Evolutionary conservation across 495 filamentous ascomycete genomes (phyloP).

Genomic region (Penicillium robsamsonii): DNA sequence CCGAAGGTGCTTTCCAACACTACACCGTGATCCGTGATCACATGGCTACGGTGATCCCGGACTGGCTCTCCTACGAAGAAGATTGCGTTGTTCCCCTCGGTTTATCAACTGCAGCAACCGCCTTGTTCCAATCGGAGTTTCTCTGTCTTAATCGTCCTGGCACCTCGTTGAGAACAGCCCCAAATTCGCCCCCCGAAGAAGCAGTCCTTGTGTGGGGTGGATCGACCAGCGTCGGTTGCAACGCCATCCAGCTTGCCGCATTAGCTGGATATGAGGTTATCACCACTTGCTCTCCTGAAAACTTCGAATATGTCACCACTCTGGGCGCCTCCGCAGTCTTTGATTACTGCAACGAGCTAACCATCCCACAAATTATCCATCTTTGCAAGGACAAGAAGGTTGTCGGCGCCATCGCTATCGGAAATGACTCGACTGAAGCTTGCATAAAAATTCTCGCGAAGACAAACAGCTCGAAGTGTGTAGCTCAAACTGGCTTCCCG

Average conservation of each 20-base stretch:
- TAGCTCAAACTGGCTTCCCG: conserved; percentile 16
- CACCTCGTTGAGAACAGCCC: conserved; percentile 10
- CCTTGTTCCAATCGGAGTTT: conserved; percentile 48
- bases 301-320: conserved; percentile 49
- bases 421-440: conserved; percentile 4
- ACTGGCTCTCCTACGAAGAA: conserved; percentile 32
- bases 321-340: conserved; percentile 58
- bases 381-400: conserved; percentile 9
- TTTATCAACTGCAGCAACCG: conserved; percentile 51
- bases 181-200: conserved; percentile 34
- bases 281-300: conserved; percentile 51
- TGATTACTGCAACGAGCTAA: conserved; percentile 50
- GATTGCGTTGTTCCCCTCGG: conserved; percentile 48
- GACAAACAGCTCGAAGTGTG: conserved; percentile 8
- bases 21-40: conserved; percentile 35
- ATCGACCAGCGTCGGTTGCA: conserved; percentile 55
- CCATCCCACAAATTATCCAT: conserved; percentile 28
- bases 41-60: conserved; percentile 22
- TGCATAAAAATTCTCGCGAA: conserved; percentile 19
- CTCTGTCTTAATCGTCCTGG: conserved; percentile 42
- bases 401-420: conserved; percentile 13
- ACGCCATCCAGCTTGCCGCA: conserved; percentile 59
- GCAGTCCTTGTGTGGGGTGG: conserved; percentile 48
- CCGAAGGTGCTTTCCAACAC: conserved; percentile 33
- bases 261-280: conserved; percentile 60